Evolutionary conservation across 1,284 basidiomycete genomes (phyloP).

Genomic region (Sporisorium scitamineum): DNA sequence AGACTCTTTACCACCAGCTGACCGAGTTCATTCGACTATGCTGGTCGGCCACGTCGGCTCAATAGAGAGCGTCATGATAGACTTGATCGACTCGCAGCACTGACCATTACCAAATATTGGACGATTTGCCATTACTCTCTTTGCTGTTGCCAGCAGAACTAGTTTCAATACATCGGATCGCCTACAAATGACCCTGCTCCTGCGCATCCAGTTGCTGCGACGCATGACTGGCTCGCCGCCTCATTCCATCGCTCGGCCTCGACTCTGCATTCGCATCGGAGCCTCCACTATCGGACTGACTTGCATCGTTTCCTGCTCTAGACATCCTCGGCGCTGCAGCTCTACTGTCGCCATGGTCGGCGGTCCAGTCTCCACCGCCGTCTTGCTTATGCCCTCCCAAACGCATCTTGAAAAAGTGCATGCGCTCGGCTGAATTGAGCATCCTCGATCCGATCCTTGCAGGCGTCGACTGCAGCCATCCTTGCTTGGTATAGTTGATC

Average conservation of each 20-base stretch:
- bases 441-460: constrained; percentile 16
- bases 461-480: constrained; percentile 37
- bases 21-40: constrained; percentile 63
- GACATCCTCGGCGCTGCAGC: neutral
- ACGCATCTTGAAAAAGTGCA: constrained; percentile 5
- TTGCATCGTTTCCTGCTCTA: neutral
- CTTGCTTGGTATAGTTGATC: constrained; percentile 53
- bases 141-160: too few relatives aligned
- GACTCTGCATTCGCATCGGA: neutral
- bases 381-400: neutral
- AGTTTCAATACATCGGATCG: neutral
- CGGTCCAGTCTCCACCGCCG: neutral
- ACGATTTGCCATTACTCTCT: too few relatives aligned
- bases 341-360: neutral
- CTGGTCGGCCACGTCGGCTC: constrained; percentile 9
- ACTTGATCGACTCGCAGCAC: too few relatives aligned
- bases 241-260: neutral
- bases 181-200: constrained; percentile 17
- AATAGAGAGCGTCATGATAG: constrained; percentile 16
- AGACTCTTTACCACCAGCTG: constrained; percentile 33
- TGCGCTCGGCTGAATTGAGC: constrained; percentile 20
- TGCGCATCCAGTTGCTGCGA: constrained; percentile 28
- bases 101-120: too few relatives aligned
- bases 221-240: constrained; percentile 9
- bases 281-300: neutral